Conservation (phyloP, 805 yeast genomes). For the Cyberlindnera euphorbiae region DNA sequence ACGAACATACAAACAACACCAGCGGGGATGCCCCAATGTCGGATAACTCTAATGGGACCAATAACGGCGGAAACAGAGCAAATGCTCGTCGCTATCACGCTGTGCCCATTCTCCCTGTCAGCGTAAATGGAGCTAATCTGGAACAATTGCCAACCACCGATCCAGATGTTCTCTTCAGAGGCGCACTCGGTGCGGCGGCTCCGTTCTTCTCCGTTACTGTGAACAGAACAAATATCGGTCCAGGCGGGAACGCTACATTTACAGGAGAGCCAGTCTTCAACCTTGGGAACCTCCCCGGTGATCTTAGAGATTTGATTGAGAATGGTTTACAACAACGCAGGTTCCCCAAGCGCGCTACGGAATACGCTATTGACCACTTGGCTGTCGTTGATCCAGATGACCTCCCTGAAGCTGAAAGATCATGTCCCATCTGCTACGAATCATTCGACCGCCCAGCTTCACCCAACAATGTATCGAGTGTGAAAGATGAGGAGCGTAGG, state of each 20-base stretch:
- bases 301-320: constrained; percentile 15
- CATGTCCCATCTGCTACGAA: constrained; percentile 23
- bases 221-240: constrained; percentile 17
- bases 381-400: constrained; percentile 8
- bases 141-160: constrained; percentile 13
- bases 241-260: constrained; percentile 9
- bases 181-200: constrained; percentile 13
- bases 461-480: background rate
- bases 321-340: constrained; percentile 5
- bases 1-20: too few relatives aligned
- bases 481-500: constrained; percentile 5
- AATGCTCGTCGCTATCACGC: background rate
- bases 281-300: constrained; percentile 13
- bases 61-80: background rate
- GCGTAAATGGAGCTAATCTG: constrained; percentile 7
- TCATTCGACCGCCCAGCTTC: constrained; percentile 9
- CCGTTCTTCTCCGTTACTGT: constrained; percentile 19
- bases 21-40: too few relatives aligned
- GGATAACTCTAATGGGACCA: too few relatives aligned
- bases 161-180: constrained; percentile 19
- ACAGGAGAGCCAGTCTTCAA: constrained; percentile 17
- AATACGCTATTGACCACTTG: constrained; percentile 18
- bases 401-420: constrained; percentile 9
- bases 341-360: constrained; percentile 17
- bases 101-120: constrained; percentile 9